Base-by-base conservation (phyloP, 2,329 filamentous ascomycete genomes). In the Pestalotiopsis sp. region DNA sequence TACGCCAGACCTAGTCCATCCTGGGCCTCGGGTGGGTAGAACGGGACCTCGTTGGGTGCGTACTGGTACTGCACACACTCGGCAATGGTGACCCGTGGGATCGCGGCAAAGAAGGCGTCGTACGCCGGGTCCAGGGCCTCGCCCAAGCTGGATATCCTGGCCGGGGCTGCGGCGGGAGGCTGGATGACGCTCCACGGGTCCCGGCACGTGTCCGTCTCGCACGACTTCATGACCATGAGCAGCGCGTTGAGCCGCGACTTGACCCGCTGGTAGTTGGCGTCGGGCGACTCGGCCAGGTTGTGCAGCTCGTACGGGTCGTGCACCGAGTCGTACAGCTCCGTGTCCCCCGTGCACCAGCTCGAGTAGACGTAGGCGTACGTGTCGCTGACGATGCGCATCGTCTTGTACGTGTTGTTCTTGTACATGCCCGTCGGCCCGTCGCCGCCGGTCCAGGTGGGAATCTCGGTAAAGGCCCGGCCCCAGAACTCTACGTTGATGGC, bases 331-430 rank as follows among this genome's bases (percentile, higher is more conserved):
- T 92, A 93, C 2, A 91, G 83, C 76, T 93, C 90, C 66, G 88
- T 86, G 73, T 92, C 90, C 64, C 88, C 88, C 14, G 80, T 91
- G 74, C 91, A 93, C 90, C 90, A 93, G 0, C 91, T 88, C 0
- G 88, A 85, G 72, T 93, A 93, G 70, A 89, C 88, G 4, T 92
- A 75, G 72, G 86, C 88, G 73, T 92, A 92, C 3, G 79, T 77
- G 2, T 83, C 75, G 0, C 84, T 80, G 3, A 88, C 80, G 6
- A 91, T 77, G 25, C 88, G 83, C 27, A 90, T 72, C 0, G 83
- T 84, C 77, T 91, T 91, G 81, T 91, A 91, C 0, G 88, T 90
- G 71, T 90, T 90, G 68, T 84, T 84, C 14, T 14, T 13, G 27
- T 36, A 64, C 17, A 63, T 14, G n/a, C 57, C 57, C 13, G 65